phyloP scores from a whole-genome alignment of 148 eudicot species.

The Rhododendron ferrugineum region DNA sequence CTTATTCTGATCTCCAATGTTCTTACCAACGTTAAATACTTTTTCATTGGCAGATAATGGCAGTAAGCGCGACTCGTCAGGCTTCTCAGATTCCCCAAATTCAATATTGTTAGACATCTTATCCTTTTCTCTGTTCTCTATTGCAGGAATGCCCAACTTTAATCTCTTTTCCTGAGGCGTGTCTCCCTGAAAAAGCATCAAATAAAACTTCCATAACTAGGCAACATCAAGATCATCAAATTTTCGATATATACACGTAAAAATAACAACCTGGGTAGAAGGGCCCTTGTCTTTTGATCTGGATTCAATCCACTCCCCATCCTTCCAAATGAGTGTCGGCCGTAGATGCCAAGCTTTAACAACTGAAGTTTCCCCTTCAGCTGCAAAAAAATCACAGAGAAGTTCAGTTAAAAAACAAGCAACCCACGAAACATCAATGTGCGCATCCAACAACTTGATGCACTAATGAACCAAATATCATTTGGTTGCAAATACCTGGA shows the following conservation, averaged over 20 bases:
- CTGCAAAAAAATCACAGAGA: conserved; percentile 35
- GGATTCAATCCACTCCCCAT: conserved; percentile 78
- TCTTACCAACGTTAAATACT: conserved; percentile 62
- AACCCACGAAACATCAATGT: background rate
- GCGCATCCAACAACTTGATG: background rate
- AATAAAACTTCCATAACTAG: background rate
- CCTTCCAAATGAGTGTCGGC: conserved; percentile 71
- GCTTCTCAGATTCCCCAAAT: conserved; percentile 25
- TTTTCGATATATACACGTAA: background rate
- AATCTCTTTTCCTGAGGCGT: conserved; percentile 65
- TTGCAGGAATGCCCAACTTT: conserved; percentile 40
- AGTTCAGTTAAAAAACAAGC: background rate
- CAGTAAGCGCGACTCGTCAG: conserved; percentile 37
- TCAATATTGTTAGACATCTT: conserved; percentile 23
- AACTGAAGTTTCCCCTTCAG: conserved; percentile 57
- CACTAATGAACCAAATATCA: background rate
- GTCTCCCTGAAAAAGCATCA: conserved; percentile 52
- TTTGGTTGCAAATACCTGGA: conserved; percentile 52
- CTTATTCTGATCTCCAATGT: conserved; percentile 39
- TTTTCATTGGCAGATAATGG: conserved; percentile 56
- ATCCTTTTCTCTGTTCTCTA: conserved; percentile 33
- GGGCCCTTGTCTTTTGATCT: conserved; percentile 28
- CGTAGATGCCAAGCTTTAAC: conserved; percentile 86
- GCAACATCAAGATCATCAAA: background rate
- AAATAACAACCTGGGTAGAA: conserved; percentile 56